phyloP scores from a whole-genome alignment of 495 filamentous ascomycete species.

The Echria macrotheca region DNA sequence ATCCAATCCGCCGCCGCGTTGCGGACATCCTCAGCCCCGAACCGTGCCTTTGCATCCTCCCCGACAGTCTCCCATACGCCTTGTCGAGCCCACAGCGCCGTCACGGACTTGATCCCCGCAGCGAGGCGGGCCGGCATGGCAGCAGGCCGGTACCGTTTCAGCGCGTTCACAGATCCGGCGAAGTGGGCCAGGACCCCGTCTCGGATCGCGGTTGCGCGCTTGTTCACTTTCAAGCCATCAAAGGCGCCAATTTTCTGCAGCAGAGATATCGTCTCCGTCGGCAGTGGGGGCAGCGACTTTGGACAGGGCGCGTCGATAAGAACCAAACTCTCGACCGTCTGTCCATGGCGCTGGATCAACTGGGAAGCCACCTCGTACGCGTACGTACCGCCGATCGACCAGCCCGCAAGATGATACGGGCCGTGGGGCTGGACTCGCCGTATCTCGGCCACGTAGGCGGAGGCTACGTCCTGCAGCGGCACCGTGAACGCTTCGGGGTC shows the following conservation, averaged over 20 bases:
- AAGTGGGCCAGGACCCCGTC: slow-evolving; percentile 68
- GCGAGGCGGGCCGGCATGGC: slow-evolving; percentile 13
- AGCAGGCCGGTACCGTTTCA: slow-evolving; percentile 53
- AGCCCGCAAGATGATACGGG: slow-evolving; percentile 59
- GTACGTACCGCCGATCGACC: slow-evolving; percentile 73
- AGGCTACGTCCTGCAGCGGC: slow-evolving; percentile 29
- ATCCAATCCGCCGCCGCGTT: slow-evolving; percentile 20
- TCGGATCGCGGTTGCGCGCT: slow-evolving; percentile 34
- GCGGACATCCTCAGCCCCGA: background rate
- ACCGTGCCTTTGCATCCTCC: background rate
- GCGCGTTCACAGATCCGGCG: slow-evolving; percentile 55
- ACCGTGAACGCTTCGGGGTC: slow-evolving; percentile 34
- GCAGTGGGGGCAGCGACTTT: slow-evolving; percentile 53
- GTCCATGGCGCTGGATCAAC: slow-evolving; percentile 49
- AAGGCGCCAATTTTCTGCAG: slow-evolving; percentile 56
- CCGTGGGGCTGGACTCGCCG: slow-evolving; percentile 46
- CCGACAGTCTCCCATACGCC: slow-evolving; percentile 21
- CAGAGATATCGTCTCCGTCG: slow-evolving; percentile 59
- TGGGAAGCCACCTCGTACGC: slow-evolving; percentile 64
- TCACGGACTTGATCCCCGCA: slow-evolving; percentile 1
- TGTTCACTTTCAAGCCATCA: slow-evolving; percentile 20
- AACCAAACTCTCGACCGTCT: slow-evolving; percentile 58
- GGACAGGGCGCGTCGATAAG: slow-evolving; percentile 64
- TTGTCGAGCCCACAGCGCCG: slow-evolving; percentile 9
- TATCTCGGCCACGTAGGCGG: slow-evolving; percentile 45